Evolutionary conservation across 768 basidiomycete genomes (phyloP), one percentile per base, ranked within the genome.

Genomic region (Hypsizygus marmoreus): DNA sequence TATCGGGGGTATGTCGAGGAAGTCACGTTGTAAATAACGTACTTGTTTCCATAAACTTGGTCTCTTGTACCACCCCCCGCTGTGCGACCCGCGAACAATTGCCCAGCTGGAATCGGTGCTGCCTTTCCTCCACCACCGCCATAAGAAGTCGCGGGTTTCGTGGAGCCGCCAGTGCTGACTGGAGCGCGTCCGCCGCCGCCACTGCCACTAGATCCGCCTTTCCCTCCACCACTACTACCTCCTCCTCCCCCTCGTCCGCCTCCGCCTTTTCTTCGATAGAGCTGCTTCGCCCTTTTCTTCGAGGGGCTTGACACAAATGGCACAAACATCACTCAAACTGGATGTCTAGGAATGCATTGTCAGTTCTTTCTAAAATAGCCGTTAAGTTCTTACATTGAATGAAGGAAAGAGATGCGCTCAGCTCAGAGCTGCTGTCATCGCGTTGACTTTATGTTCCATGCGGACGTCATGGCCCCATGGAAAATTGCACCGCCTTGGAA

Each of bases 31-130:
- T n/a, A 47, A 26, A 46, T 11, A 42, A 62, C 65, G 24, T 35
- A 75, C 76, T 56, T 60, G 13, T 62, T 63, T 4, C 76, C 76
- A 41, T 49, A 75, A 9, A 77, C 49, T 35, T 74, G 55, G 14
- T 30, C 36, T 35, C 80, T 63, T 2, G 65, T 69, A 7, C 66
- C 80, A 0, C 80, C 80, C 8, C 80, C 80, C 0, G 64, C 65
- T 0, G 53, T 50, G 4, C 80, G 67, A 2, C 74, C 74, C 2
- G 67, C 55, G 45, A 75, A 75, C 2, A 51, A 23, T 30, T 69
- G 65, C 3, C 74, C 72, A 6, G 61, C 34, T 1, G 73, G 61
- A 26, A 77, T 77, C 2, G 62, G 52, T 6, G 38, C 32, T 14
- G 54, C n/a, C 29, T 38, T 58, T 4, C 62, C 60, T 2, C 63